These are phyloP conservation scores for Thymus quinquecostatus DNA, from an alignment of 257 asterid species.

Conservation along the genomic window DNA sequence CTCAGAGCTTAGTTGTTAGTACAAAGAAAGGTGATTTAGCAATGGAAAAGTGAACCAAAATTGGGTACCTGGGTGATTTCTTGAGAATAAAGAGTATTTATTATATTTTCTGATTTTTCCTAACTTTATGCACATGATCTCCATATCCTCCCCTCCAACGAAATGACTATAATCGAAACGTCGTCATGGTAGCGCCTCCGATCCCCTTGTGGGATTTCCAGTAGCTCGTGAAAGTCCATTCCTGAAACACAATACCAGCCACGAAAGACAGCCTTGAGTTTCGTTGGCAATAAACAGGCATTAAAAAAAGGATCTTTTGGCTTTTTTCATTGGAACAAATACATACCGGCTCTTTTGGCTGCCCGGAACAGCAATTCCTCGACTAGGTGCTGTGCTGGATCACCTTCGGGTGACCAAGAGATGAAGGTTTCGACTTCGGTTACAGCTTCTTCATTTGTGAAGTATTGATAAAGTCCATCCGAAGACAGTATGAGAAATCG, in stretches of 20 bases:
- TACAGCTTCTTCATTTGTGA: slow-evolving; percentile 95
- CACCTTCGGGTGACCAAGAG: slow-evolving; percentile 94
- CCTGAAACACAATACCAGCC: slow-evolving; percentile 48
- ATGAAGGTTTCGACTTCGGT: slow-evolving; percentile 83
- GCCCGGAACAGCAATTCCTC: slow-evolving; percentile 91
- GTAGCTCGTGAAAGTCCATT: slow-evolving; percentile 88
- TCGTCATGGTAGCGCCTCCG: slow-evolving; percentile 95
- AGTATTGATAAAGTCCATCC: slow-evolving; percentile 92
- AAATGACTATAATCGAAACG: slow-evolving; percentile 91
- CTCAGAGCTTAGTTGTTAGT: slow-evolving; percentile 47
- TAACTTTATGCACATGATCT: slow-evolving; percentile 73
- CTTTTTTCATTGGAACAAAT: neutral
- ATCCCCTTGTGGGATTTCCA: slow-evolving; percentile 96
- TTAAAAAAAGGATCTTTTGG: neutral
- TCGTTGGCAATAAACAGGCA: neutral
- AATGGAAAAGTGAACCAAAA: slow-evolving; percentile 48
- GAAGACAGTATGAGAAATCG: slow-evolving; percentile 80
- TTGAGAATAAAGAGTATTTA: slow-evolving; percentile 26
- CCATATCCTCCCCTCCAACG: slow-evolving; percentile 98
- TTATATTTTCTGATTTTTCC: slow-evolving; percentile 31
- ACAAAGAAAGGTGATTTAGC: slow-evolving; percentile 30
- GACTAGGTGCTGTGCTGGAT: slow-evolving; percentile 95
- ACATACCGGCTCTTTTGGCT: slow-evolving; percentile 84
- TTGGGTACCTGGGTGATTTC: slow-evolving; percentile 34
- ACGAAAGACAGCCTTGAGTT: neutral